Conservation (phyloP, 164 flowering plant genomes). For the Protea cynaroides region DNA sequence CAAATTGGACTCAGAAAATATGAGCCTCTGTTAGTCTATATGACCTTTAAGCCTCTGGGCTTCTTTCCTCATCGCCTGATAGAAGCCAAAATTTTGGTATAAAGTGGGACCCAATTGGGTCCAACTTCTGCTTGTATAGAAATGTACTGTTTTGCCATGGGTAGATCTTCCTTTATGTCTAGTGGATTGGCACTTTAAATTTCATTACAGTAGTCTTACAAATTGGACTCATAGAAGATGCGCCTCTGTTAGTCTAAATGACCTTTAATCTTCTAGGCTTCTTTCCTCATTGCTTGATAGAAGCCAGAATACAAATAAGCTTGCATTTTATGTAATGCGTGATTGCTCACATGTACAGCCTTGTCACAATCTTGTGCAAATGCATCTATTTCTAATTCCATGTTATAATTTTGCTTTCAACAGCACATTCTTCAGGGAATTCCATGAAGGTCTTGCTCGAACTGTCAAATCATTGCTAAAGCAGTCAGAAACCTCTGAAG, state of each 20-base stretch:
- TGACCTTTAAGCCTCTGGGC: background rate
- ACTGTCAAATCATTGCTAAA: slow-evolving; percentile 54
- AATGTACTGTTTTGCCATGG: background rate
- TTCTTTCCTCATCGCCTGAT: background rate
- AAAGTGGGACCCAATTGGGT: background rate
- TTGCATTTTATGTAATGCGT: background rate
- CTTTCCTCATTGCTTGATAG: background rate
- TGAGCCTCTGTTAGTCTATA: background rate
- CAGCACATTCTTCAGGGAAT: slow-evolving; percentile 94
- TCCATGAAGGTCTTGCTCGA: slow-evolving; percentile 64
- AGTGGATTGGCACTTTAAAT: background rate
- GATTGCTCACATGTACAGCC: background rate
- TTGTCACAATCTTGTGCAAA: background rate
- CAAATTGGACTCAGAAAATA: too few species aligned
- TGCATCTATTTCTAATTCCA: background rate
- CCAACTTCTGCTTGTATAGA: background rate
- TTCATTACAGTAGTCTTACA: background rate
- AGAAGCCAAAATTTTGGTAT: background rate
- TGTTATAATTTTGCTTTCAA: slow-evolving; percentile 14
- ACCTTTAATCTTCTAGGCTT: background rate
- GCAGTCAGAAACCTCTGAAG: slow-evolving; percentile 49
- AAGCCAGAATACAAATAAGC: too few species aligned
- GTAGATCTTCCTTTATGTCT: too few species aligned
- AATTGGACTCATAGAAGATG: too few species aligned
- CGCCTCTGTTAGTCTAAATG: background rate